A percentile compares a stretch with the other conserved stretches of the same genome.
phyloP scores from a whole-genome alignment of 2,329 filamentous ascomycete species.

The Fusarium euwallaceae region DNA sequence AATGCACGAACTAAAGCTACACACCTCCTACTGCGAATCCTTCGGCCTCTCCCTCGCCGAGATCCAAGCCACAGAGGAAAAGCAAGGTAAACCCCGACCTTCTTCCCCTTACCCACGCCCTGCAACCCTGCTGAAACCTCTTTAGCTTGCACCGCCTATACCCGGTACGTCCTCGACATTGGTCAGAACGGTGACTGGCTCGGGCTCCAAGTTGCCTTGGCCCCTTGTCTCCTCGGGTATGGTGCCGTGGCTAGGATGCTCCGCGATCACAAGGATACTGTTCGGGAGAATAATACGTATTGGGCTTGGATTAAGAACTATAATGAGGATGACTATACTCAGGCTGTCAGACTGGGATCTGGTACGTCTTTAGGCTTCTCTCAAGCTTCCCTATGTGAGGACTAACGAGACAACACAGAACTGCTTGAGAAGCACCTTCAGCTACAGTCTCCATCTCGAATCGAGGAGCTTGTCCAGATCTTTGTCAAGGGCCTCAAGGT shows the following conservation, averaged over 20 bases:
- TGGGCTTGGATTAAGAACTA: slow-evolving; percentile 96
- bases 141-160: slow-evolving; percentile 83
- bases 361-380: slow-evolving; percentile 58
- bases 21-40: slow-evolving; percentile 83
- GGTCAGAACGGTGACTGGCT: slow-evolving; percentile 91
- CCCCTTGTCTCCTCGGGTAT: slow-evolving; percentile 93
- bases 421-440: slow-evolving; percentile 81
- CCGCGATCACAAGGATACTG: slow-evolving; percentile 71
- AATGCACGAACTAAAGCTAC: slow-evolving; percentile 82
- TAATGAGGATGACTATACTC: slow-evolving; percentile 80
- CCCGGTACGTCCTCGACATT: slow-evolving; percentile 87
- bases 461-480: slow-evolving; percentile 86
- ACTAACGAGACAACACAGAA: slow-evolving; percentile 58
- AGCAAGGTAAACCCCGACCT: slow-evolving; percentile 67
- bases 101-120: not conserved
- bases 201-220: slow-evolving; percentile 84
- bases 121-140: not conserved
- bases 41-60: slow-evolving; percentile 83
- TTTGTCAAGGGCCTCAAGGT: slow-evolving; percentile 91
- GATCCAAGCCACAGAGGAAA: slow-evolving; percentile 80
- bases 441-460: slow-evolving; percentile 78
- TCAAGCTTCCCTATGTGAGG: not conserved
- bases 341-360: slow-evolving; percentile 77
- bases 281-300: slow-evolving; percentile 77
- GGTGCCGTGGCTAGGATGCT: slow-evolving; percentile 81